Percentiles rank a stretch among this genome's conserved stretches.
phyloP scores from a whole-genome alignment of 2,329 filamentous ascomycete species.

The Biscogniauxia marginata region DNA sequence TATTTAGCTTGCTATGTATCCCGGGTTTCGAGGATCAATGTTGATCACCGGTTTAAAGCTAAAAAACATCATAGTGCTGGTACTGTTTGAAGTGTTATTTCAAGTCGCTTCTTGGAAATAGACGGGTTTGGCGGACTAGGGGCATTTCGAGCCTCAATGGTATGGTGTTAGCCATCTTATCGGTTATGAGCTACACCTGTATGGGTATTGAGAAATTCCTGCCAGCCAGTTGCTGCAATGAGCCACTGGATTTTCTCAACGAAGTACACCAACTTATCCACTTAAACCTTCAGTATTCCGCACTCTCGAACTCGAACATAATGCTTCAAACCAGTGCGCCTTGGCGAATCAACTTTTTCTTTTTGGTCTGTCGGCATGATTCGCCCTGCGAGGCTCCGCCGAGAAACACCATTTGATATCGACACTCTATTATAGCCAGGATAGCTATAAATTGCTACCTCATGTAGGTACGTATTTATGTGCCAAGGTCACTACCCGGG shows the following conservation, averaged over 20 bases:
- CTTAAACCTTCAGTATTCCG: neutral
- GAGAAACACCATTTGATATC: constrained; percentile 8
- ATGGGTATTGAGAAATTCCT: no score
- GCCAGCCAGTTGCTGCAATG: no score
- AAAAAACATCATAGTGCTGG: no score
- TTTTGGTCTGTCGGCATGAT: constrained; percentile 1
- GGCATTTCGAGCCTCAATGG: neutral
- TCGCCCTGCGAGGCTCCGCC: constrained; percentile 7
- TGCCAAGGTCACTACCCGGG: constrained; percentile 20
- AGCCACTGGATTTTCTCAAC: no score
- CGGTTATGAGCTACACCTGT: no score
- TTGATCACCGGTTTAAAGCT: neutral
- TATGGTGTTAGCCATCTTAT: neutral
- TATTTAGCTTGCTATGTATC: no score
- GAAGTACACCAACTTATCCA: no score
- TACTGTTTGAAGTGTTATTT: neutral
- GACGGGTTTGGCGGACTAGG: neutral
- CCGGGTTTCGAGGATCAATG: no score
- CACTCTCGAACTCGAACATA: neutral
- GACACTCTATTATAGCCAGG: constrained; percentile 7
- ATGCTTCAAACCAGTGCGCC: neutral
- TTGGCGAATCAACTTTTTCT: neutral
- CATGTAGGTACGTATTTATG: constrained; percentile 10
- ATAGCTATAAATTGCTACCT: constrained; percentile 1
- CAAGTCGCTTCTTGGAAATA: neutral